Base-by-base conservation (phyloP, 805 yeast species). In the Gaillardinia entomophila region DNA sequence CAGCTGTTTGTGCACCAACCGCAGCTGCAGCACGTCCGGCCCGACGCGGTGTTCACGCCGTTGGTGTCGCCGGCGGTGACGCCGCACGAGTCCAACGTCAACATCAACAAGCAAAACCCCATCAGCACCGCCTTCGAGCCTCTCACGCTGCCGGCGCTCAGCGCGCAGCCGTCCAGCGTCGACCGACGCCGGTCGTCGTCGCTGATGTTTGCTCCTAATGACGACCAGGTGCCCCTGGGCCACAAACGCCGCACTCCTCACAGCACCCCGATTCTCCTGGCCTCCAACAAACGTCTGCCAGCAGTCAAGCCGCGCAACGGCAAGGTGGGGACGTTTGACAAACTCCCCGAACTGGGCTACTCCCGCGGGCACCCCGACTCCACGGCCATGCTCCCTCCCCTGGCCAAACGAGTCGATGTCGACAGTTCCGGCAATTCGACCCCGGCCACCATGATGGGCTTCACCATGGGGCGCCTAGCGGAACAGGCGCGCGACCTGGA, bases 51-150 rank as follows among this genome's bases (percentile, higher is more conserved):
- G 4, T 83, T 80, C 55, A 83, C 92, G 1, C 92, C 94, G 1
- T 63, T 83, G 38, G 74, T 80, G 2, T 80, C 89, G 2, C 94
- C 94, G 0, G 79, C 83, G 7, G 82, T 77, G 12, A 75, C 87
- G 3, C 87, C 87, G 1, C 45, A 70, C 46, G 86, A 71, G 14
- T 42, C 48, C 23, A 56, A 49, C 27, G 51, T 50, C 5, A 52
- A 49, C 30, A 14, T 37, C 25, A 46, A 46, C 34, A 43, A 45
- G 29, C 44, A 33, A 18, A 31, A 6, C 57, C 62, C 19, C 41
- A 56, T 13, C 49, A 51, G 30, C 42, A 31, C 45, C 12, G 40
- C 56, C n/a, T 63, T 65, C 39, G 69, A 62, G 46, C 72, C 88
- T 0, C 61, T 81, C 45, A 76, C 87, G 3, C 78, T 85, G 1